Evolutionary conservation across 2,329 filamentous ascomycete species (phyloP), one percentile per base, ranked within the genome.

Genomic region (Penicillium sp.): DNA sequence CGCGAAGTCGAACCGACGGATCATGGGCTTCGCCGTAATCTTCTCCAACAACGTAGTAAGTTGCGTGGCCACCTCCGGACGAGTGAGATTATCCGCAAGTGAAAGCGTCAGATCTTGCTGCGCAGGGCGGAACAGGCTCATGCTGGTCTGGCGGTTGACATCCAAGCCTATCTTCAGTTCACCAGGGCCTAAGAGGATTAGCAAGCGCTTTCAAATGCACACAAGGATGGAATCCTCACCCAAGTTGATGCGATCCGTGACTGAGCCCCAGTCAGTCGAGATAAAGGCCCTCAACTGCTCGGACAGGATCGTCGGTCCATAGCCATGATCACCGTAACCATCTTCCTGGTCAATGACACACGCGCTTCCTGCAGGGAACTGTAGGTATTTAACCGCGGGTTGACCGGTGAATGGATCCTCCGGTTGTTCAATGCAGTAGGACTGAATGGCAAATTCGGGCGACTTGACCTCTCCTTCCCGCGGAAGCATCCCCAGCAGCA

Each of bases 191-290:
- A 41, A 45, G 6, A 13, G 42, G 25, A 42, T 64, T 42, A 68
- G 57, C 31, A 42, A 9, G 6, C 7, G 9, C 16, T 33, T 37
- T 5, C 25, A 37, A 14, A 12, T 14, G 13, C 2, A 37, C 9
- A 11, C 2, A n/a, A 18, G 37, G 12, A 44, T 16, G 25, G 29
- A 22, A 49, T 33, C 2, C 71, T 66, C 71, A 76, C 78, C 76
- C 46, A 95, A 77, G 59, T 95, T 95, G 63, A 95, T 77, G 31
- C 90, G 82, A 70, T 96, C 91, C 2, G 88, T 89, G 13, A 95
- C 75, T 35, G 84, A 88, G 41, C 89, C 88, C 57, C 85, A 83
- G 53, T 86, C 81, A 56, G 87, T 88, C 49, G 89, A 84, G 28
- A 88, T 77, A 45, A 95, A 79, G 14, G 95, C 77, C 25, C 89